phyloP scores from a whole-genome alignment of 257 asterid genomes.

The Craterostigma plantagineum region DNA sequence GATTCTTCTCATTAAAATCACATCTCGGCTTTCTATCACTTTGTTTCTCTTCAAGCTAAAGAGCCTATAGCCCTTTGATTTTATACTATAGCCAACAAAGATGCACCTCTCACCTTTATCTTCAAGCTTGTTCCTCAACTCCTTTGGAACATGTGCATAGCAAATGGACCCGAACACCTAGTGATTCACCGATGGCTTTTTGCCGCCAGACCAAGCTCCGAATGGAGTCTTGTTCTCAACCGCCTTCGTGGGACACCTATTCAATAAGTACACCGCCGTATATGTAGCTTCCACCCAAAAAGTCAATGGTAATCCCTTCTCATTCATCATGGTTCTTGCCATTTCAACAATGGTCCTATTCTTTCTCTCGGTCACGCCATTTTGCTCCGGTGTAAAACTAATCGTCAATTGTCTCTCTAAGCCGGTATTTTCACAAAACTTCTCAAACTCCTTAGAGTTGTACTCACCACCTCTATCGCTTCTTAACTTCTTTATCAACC shows the following conservation, averaged over 20 bases:
- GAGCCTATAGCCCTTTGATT: neutral
- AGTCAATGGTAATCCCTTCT: neutral
- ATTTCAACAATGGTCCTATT: neutral
- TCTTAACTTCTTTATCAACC: neutral
- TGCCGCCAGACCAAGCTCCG: neutral
- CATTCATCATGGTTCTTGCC: neutral
- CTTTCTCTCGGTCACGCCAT: neutral
- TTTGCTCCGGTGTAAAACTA: constrained; percentile 3
- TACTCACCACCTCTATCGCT: neutral
- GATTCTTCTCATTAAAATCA: neutral
- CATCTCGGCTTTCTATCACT: neutral
- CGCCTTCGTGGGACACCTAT: neutral
- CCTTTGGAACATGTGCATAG: neutral
- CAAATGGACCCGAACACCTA: constrained; percentile 2
- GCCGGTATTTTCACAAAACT: neutral
- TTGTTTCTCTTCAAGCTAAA: neutral
- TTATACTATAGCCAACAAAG: neutral
- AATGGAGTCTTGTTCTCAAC: neutral
- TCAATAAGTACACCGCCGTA: neutral
- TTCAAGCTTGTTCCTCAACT: neutral
- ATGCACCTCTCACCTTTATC: neutral
- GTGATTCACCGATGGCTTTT: neutral
- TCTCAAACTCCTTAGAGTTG: constrained; percentile 2
- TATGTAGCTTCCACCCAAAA: neutral
- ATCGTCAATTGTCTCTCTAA: neutral